Conservation (phyloP, 306 rosid species). For the Lagenaria siceraria region DNA sequence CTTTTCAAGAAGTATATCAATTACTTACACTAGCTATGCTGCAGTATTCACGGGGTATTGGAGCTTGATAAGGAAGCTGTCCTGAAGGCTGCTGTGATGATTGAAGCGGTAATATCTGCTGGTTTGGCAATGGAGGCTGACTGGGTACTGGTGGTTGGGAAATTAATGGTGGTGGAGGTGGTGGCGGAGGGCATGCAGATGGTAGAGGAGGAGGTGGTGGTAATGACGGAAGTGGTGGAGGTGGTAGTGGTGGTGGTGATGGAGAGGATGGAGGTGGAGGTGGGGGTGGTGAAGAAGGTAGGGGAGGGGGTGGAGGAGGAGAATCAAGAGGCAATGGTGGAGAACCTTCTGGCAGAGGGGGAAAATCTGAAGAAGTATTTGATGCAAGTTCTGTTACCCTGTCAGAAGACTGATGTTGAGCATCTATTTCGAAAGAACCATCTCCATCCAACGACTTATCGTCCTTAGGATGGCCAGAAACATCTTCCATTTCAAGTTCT, state of each 20-base stretch:
- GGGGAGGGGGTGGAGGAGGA: constrained; percentile 85
- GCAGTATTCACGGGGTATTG: constrained; percentile 45
- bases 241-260: constrained; percentile 28
- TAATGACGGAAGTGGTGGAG: constrained; percentile 25
- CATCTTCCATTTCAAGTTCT: constrained; percentile 99
- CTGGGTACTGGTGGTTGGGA: constrained; percentile 49
- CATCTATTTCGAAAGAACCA: constrained; percentile 35
- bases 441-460: constrained; percentile 32
- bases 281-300: constrained; percentile 93
- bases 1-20: not conserved
- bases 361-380: constrained; percentile 28
- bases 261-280: constrained; percentile 52
- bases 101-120: constrained; percentile 51
- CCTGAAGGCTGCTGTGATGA: constrained; percentile 55
- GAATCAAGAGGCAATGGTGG: constrained; percentile 91
- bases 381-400: constrained; percentile 27
- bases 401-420: constrained; percentile 31
- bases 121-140: constrained; percentile 41
- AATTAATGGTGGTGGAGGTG: constrained; percentile 38
- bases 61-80: constrained; percentile 58
- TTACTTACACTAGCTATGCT: constrained; percentile 48
- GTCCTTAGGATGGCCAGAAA: constrained; percentile 79
- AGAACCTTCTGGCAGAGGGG: constrained; percentile 60
- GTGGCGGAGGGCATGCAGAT: constrained; percentile 38
- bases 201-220: constrained; percentile 64